Evolutionary conservation across 1,284 basidiomycete species (phyloP), one percentile per base, ranked within the genome.

Genomic region (Trichosporon faecale): DNA sequence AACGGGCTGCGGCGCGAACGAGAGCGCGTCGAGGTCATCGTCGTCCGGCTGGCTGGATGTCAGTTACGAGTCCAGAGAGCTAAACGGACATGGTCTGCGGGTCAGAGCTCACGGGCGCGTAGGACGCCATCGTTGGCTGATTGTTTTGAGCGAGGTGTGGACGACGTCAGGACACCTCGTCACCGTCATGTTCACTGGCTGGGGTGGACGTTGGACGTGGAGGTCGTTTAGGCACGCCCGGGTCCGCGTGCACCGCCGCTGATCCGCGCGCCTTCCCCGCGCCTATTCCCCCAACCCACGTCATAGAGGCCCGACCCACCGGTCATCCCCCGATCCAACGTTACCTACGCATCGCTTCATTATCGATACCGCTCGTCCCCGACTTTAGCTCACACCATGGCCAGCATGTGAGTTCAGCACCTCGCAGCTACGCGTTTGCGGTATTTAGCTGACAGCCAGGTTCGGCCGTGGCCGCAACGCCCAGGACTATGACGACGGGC

Each of bases 31-130:
- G 65, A 84, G 79, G 69, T 84, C 83, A 46, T 84, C 83, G 65
- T 84, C 83, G 71, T 84, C 83, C 66, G 83, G 80, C 78, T 83
- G 83, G 67, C 83, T 84, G 70, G 2, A 40, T 72, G 71, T n/a
- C 18, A 27, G 7, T n/a, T 14, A 37, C 12, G 57, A n/a, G 14
- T 37, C 18, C 49, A 18, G 31, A 6, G 4, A 2, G 16, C n/a
- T 9, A 11, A 6, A 71, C 80, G 64, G 12, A 79, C 80, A 81
- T 81, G 63, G 75, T 71, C 65, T 80, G 77, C 14, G 74, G 74
- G 3, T 74, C 70, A 7, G 72, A 70, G 29, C 37, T 25, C 7
- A 77, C 65, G 29, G 67, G 70, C 25, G 74, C 71, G 73, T 80
- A 80, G 4, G 79, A 74, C 77, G 57, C 29, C 57, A 80, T 80